These are phyloP conservation scores for Colletotrichum zoysiae DNA, from an alignment of 2,329 filamentous ascomycete genomes.

Conservation along the genomic window DNA sequence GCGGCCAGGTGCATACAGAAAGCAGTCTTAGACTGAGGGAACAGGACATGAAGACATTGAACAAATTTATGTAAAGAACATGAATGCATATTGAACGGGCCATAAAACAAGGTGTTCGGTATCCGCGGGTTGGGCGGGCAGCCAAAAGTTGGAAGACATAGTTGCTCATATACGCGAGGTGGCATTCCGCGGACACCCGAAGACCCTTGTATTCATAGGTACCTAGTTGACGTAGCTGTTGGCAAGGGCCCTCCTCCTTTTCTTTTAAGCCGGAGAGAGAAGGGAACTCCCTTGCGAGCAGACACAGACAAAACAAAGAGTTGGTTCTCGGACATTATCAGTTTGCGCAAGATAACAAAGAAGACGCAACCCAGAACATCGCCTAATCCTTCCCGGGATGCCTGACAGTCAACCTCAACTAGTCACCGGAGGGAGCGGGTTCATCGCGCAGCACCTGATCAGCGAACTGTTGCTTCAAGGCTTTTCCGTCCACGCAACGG, in stretches of 20 bases:
- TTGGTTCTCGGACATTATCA: neutral
- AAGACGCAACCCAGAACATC: neutral
- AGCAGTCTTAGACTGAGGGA: too few relatives aligned
- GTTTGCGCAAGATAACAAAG: neutral
- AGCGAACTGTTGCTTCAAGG: conserved; percentile 39
- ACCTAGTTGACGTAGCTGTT: neutral
- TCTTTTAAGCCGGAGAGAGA: too few relatives aligned
- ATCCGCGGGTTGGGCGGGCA: neutral
- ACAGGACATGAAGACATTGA: too few relatives aligned
- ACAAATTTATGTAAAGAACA: too few relatives aligned
- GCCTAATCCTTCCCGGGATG: neutral
- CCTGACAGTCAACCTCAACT: conserved; percentile 25
- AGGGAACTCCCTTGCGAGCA: neutral
- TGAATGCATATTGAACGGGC: too few relatives aligned
- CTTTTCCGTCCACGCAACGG: neutral
- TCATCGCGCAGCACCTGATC: conserved; percentile 44
- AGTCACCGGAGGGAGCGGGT: conserved; percentile 46
- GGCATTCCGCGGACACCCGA: neutral
- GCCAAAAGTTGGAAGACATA: neutral
- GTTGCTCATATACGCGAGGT: neutral
- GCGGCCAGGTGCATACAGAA: too few relatives aligned
- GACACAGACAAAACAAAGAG: neutral
- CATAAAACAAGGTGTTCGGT: too few relatives aligned
- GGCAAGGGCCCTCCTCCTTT: too few relatives aligned
- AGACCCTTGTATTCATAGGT: neutral